A percentile compares a stretch with the other conserved stretches of the same genome.
Evolutionary conservation across 2,329 filamentous ascomycete genomes (phyloP).

Genomic region (Eutypa lata): DNA sequence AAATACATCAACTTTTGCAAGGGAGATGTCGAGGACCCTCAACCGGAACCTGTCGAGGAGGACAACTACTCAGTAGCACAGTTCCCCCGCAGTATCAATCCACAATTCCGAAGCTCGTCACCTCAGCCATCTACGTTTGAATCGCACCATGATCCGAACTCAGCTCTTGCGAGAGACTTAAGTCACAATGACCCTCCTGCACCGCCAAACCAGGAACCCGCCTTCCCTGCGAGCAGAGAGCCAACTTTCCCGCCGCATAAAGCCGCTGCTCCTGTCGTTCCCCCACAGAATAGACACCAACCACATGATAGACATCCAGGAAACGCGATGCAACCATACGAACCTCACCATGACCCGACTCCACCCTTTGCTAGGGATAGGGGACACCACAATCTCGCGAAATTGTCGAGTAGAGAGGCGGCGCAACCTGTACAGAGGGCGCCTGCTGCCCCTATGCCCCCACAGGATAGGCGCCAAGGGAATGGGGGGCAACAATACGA

Average conservation of each 20-base stretch:
- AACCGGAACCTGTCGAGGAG: conserved; percentile 74
- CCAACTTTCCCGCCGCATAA: conserved; percentile 52
- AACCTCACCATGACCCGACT: conserved; percentile 22
- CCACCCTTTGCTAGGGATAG: not conserved
- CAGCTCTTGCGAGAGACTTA: conserved; percentile 67
- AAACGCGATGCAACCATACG: conserved; percentile 24
- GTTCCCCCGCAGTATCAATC: conserved; percentile 92
- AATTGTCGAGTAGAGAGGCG: not conserved
- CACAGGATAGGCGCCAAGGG: conserved; percentile 23
- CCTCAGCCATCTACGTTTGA: conserved; percentile 91
- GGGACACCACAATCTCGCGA: not conserved
- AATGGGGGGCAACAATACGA: conserved; percentile 38
- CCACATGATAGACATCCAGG: not conserved
- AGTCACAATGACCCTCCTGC: conserved; percentile 51
- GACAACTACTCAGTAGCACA: conserved; percentile 92
- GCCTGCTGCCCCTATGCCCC: conserved; percentile 5
- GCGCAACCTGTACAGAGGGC: not conserved
- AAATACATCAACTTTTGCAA: conserved; percentile 99
- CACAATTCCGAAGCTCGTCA: conserved; percentile 91
- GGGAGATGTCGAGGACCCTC: conserved; percentile 76
- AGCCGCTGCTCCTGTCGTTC: conserved; percentile 20
- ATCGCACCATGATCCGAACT: conserved; percentile 85
- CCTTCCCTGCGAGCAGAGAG: conserved; percentile 19
- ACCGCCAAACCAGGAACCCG: conserved; percentile 47
- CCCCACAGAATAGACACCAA: conserved; percentile 3